These are phyloP conservation scores for Silene latifolia DNA, from an alignment of 148 eudicot genomes.

Conservation along the genomic window DNA sequence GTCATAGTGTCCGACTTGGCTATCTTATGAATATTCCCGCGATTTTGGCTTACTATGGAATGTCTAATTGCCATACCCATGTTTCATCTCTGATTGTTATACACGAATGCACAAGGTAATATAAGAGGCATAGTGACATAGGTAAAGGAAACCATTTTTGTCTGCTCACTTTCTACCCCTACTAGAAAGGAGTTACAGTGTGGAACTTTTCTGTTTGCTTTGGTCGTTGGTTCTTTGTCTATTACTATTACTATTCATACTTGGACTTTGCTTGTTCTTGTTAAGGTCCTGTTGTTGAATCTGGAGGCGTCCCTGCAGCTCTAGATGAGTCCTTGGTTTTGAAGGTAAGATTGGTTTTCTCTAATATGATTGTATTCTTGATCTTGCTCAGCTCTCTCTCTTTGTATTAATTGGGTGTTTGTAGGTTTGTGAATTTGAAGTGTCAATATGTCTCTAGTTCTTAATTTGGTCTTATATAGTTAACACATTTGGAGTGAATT, in stretches of 20 bases:
- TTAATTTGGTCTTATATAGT: not conserved
- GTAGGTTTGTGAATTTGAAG: not conserved
- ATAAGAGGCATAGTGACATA: no score
- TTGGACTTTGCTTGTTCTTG: conserved; percentile 18
- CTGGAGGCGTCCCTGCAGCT: conserved; percentile 41
- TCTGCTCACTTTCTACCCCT: not conserved
- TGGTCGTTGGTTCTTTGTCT: not conserved
- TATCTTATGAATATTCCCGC: no score
- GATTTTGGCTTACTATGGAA: no score
- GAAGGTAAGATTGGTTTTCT: conserved; percentile 42
- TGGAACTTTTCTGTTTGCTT: not conserved
- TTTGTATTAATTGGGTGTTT: not conserved
- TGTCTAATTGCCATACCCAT: no score
- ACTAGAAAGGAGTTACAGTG: not conserved
- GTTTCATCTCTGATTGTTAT: no score
- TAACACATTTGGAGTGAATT: conserved; percentile 16
- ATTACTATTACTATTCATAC: not conserved
- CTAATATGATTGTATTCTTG: not conserved
- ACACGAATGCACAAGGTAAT: no score
- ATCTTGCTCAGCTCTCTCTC: not conserved
- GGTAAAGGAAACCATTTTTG: not conserved
- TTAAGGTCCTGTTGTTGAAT: conserved; percentile 48
- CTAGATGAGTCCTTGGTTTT: conserved; percentile 44
- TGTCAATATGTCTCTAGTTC: not conserved
- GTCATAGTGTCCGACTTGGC: no score